Evolutionary conservation across 1,284 basidiomycete species (phyloP), one percentile per base, ranked within the genome.

Genomic region (Phellopilus nigrolimitatus): DNA sequence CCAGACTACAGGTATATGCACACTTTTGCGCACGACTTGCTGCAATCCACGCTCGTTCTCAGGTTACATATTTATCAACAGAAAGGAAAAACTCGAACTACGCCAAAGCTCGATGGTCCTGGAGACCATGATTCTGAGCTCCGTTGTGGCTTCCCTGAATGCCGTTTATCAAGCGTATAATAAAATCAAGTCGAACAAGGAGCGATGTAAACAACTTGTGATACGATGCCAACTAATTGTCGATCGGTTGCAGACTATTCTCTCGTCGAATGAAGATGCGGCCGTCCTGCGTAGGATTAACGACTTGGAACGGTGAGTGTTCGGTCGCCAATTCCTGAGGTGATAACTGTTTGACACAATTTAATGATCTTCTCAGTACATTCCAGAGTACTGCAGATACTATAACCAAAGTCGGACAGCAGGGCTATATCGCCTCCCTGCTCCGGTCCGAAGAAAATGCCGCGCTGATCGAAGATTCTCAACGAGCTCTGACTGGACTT

Each of bases 141-240:
- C 51, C 0, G 56, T 57, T 28, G 49, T 57, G 27, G 51, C 58
- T 22, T 52, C 60, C 10, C 56, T 62, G 25, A 53, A 56, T 36
- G 48, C 58, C 10, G 59, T 62, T 24, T 57, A 62, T 28, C 57
- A 57, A 19, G 60, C 60, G 1, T 57, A 61, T 48, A 39, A 49
- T 22, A 61, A 56, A 47, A 52, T 59, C 34, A 62, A 57, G 38
- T 60, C 56, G 6, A 62, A 58, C 49, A 60, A 46, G 49, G 55
- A 51, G n/a, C 56, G 61, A 28, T 62, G 61, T 40, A 54, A 53
- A 42, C 48, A 54, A 22, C 54, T 62, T 24, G 57, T 60, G 19
- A 57, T 57, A 34, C 59, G 59, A 10, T 62, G 61, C 36, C 52
- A 60, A 37, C 21, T 57, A 24, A 51, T 61, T 15, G 45, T 58